Conservation (phyloP, 2,329 filamentous ascomycete genomes). For the Alternaria sp. region DNA sequence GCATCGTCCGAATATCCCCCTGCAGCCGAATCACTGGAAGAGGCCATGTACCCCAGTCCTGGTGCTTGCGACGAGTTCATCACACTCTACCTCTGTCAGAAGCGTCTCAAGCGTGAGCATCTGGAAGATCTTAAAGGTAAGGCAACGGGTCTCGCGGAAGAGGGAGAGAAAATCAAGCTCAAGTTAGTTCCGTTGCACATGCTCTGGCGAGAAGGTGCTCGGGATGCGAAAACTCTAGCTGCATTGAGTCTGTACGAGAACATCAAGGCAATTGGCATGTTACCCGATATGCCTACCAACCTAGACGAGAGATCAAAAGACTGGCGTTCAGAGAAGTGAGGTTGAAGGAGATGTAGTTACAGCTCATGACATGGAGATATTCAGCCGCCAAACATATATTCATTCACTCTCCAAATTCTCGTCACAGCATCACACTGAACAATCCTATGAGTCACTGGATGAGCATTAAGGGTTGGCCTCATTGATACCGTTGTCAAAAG, state of each 20-base stretch:
- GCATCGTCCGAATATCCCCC: neutral
- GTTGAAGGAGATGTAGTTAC: neutral
- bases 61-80: constrained; percentile 68
- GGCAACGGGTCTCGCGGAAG: constrained; percentile 62
- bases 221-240: constrained; percentile 65
- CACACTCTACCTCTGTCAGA: constrained; percentile 64
- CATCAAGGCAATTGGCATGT: constrained; percentile 56
- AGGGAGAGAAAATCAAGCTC: constrained; percentile 67
- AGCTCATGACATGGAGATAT: neutral
- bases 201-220: constrained; percentile 62
- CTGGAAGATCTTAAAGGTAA: constrained; percentile 62
- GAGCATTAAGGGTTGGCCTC: neutral
- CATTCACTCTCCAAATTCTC: neutral
- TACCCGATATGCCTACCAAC: constrained; percentile 40
- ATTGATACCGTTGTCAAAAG: neutral
- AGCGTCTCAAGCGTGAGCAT: constrained; percentile 57
- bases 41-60: constrained; percentile 5
- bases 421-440: neutral
- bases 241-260: constrained; percentile 65
- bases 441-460: neutral
- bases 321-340: neutral
- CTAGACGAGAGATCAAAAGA: constrained; percentile 20
- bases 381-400: neutral
- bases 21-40: neutral
- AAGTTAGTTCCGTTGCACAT: constrained; percentile 61